Base-by-base conservation (phyloP, 2,329 filamentous ascomycete species). In the Nemania abortiva region DNA sequence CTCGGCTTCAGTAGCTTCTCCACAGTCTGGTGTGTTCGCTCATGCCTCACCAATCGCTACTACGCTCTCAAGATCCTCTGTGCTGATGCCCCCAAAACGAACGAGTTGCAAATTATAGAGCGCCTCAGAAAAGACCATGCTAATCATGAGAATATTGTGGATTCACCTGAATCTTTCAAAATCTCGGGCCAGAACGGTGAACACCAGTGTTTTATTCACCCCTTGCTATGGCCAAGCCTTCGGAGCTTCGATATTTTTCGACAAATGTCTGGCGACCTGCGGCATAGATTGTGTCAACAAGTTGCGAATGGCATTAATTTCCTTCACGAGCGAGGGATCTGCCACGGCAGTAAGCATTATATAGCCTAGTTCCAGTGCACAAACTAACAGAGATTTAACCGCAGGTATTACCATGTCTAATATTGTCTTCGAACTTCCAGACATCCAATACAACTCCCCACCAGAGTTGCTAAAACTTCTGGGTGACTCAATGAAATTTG, bases 1-100 rank as follows among this genome's bases (percentile, higher is more conserved):
- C 49, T 53, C 47, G 24, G 49, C 10, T 53, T 27, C 11, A 6
- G 24, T 15, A 22, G 49, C 9, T 29, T 53, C 49, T 53, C 22
- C 3, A 53, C 49, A 15, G 24, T 53, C 49, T 29, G 49, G 49
- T 22, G 11, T 15, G 24, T 53, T 27, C 22, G 49, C 10, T 50
- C 47, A n/a, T 22, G 24, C 49, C 10, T 11, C 24, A 22, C 15
- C 24, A 29, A 3, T 1, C 6, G 49, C 3, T 53, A 29, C 24
- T 53, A 13, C 15, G 49, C 49, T 27, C 24, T 53, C 49, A 53
- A 53, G 24, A 53, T 53, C 22, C 49, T 53, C 11, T 29, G 24
- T 11, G 49, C 24, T 2, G 24, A 53, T 7, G 15, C n/a, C 24
- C 22, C 49, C 11, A 6, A 29, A 22, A 29, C 24, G 9, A 53